Evolutionary conservation across 179 eudicot genomes (phyloP).

Genomic region (Amaranthus tricolor): DNA sequence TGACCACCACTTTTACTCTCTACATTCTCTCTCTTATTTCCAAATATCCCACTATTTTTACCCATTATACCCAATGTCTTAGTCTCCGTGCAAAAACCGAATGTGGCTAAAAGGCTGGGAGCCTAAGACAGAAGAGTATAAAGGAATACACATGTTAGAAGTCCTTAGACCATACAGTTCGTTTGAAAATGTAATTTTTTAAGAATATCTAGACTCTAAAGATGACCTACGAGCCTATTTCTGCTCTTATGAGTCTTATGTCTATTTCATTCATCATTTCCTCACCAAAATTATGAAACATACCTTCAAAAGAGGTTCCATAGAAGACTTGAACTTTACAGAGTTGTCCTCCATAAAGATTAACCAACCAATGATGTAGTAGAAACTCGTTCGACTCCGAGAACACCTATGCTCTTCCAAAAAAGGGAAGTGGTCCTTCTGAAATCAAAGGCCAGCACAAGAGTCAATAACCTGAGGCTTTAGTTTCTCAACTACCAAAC

Average conservation of each 20-base stretch:
- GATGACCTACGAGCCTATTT: neutral
- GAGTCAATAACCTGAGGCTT: slow-evolving; percentile 5
- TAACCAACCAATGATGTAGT: slow-evolving; percentile 79
- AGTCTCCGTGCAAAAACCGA: no score
- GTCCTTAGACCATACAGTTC: neutral
- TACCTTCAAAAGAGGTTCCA: slow-evolving; percentile 90
- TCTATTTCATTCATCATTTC: neutral
- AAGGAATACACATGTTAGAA: neutral
- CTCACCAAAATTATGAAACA: slow-evolving; percentile 1
- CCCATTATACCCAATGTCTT: no score
- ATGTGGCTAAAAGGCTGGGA: no score
- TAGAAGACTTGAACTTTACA: slow-evolving; percentile 77
- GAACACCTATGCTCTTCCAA: slow-evolving; percentile 77
- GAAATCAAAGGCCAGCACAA: slow-evolving; percentile 26
- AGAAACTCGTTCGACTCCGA: slow-evolving; percentile 94
- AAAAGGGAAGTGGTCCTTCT: slow-evolving; percentile 92
- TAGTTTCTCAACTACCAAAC: slow-evolving; percentile 12
- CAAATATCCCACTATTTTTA: no score
- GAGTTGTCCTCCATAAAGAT: slow-evolving; percentile 90
- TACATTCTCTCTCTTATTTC: no score
- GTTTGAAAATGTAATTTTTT: neutral
- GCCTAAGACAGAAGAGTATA: no score
- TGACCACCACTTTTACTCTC: no score
- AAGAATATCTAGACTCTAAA: neutral
- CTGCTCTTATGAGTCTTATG: neutral